phyloP scores from a whole-genome alignment of 2,329 filamentous ascomycete genomes.

The Lasiodiplodia hormozganensis region DNA sequence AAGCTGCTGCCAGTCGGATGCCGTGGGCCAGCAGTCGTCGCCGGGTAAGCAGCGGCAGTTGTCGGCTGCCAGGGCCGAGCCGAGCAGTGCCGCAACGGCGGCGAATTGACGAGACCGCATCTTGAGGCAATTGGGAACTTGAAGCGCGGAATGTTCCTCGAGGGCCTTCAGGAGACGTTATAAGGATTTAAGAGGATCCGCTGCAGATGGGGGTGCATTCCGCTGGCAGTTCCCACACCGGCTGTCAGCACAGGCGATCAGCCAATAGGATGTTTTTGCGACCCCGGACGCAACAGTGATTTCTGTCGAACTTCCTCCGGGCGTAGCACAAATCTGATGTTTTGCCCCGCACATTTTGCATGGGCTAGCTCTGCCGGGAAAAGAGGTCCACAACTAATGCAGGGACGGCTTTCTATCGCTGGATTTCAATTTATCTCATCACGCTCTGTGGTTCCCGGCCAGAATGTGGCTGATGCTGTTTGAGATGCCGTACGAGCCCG shows the following conservation, averaged over 20 bases:
- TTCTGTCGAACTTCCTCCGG: background rate
- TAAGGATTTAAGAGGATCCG: background rate
- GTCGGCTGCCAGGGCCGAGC: background rate
- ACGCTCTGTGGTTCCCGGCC: background rate
- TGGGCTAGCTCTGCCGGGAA: too few relatives aligned
- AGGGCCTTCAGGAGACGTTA: too few relatives aligned
- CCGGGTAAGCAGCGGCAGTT: slow-evolving; percentile 59
- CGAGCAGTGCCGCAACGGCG: background rate
- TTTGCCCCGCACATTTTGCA: background rate
- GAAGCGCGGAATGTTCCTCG: background rate
- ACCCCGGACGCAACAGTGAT: background rate
- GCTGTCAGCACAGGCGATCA: background rate
- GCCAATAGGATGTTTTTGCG: background rate
- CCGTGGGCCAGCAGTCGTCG: slow-evolving; percentile 56
- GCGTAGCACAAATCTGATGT: background rate
- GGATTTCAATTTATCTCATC: background rate
- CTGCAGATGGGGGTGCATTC: background rate
- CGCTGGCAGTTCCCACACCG: background rate
- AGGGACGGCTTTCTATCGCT: background rate
- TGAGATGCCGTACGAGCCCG: too few relatives aligned
- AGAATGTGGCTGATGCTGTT: background rate
- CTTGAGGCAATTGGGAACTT: background rate
- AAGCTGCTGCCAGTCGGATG: slow-evolving; percentile 54
- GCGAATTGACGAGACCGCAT: background rate
- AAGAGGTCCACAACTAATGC: background rate